Conservation (phyloP, 371 early-diverging fungal genomes). For the Entomophthora muscae region DNA sequence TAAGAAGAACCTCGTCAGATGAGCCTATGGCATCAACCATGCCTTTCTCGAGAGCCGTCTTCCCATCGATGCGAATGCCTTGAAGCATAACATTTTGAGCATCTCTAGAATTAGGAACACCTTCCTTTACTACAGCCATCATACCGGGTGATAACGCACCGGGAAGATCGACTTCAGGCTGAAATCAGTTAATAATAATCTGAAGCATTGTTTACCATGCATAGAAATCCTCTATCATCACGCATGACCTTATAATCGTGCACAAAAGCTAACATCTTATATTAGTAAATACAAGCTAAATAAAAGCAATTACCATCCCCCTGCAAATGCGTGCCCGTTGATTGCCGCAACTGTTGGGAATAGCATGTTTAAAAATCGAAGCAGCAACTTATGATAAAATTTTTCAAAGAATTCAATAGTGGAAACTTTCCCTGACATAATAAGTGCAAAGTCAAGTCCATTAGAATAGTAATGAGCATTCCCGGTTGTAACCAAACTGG, state of each 20-base stretch:
- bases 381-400: constrained; percentile 24
- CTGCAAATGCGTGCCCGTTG: constrained; percentile 75
- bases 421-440: constrained; percentile 14
- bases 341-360: constrained; percentile 71
- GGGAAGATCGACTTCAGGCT: constrained; percentile 60
- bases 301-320: constrained; percentile 21
- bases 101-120: constrained; percentile 17
- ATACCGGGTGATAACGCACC: constrained; percentile 52
- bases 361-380: constrained; percentile 36
- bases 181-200: neutral
- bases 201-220: constrained; percentile 1
- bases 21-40: constrained; percentile 38
- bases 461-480: constrained; percentile 57
- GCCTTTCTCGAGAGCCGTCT: constrained; percentile 35
- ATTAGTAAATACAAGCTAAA: too few species aligned
- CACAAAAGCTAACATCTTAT: constrained; percentile 46
- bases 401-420: constrained; percentile 21
- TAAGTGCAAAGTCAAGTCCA: constrained; percentile 44
- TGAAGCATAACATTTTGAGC: constrained; percentile 46
- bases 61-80: constrained; percentile 40
- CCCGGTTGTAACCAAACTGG: constrained; percentile 39
- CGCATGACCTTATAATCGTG: constrained; percentile 25
- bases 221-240: neutral
- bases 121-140: constrained; percentile 12
- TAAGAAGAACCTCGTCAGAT: constrained; percentile 22